Base-by-base conservation (phyloP, 1,284 basidiomycete genomes). In the Lentinus polychrous region DNA sequence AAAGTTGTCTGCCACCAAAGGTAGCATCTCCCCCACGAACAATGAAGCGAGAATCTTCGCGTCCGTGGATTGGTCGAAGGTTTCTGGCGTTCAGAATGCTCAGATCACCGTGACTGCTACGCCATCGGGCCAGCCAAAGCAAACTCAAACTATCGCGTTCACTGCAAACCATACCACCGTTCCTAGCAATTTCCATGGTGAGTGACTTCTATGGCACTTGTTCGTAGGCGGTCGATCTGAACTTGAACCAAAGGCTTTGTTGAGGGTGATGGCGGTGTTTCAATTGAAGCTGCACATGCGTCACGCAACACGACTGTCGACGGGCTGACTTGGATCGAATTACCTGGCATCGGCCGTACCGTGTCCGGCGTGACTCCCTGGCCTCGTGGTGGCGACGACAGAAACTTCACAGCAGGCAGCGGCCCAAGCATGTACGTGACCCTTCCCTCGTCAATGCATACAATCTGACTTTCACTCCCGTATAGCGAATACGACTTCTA, bases 401-500 rank as follows among this genome's bases (percentile, higher is more conserved):
- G 66, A 15, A 77, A 77, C 57, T 85, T 81, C 60, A 71, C 72
- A 12, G 71, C 73, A n/a, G 83, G 82, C 10, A 57, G 68, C 7
- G 83, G 83, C 1, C 83, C 83, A 2, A 72, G 72, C 24, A 57
- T 85, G 76, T 82, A 44, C 35, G 55, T 52, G 2, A 14, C 17
- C 42, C 14, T 20, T 36, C 23, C 24, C 32, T 22, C 35, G 5
- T 37, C 35, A 34, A 34, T 52, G 3, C 7, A 14, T 22, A 27
- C 6, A 6, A 33, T 12, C 12, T 11, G 37, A 10, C 8, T 20
- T 31, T 33, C 27, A 35, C 24, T 5, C 24, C 22, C 8, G 5
- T 20, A 12, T n/a, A 78, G 75, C 20, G 74, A 78, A 62, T 86
- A 85, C 60, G 80, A 83, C 60, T 84, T 86, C 62, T 79, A 69